A percentile compares a stretch with the other conserved stretches of the same genome.
Conservation (phyloP, 2,329 filamentous ascomycete species). For the Thelonectria discophora region DNA sequence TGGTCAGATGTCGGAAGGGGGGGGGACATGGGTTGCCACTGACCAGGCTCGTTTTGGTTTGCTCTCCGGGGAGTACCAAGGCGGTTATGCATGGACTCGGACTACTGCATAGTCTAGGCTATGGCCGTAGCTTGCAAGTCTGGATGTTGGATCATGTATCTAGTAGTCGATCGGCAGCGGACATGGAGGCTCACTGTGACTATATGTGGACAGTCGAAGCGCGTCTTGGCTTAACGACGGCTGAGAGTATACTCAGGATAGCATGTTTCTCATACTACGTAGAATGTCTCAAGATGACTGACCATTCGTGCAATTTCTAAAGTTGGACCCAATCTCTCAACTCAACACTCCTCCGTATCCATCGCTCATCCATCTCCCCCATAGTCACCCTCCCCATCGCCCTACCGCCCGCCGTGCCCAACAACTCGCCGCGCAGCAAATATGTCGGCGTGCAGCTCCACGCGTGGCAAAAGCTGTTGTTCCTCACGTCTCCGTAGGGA, state of each 20-base stretch:
- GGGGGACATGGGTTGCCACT: conserved; percentile 6
- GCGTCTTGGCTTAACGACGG: not conserved
- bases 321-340: not conserved
- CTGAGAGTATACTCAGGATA: not conserved
- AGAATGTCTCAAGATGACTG: not conserved
- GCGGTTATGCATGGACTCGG: not conserved
- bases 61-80: not conserved
- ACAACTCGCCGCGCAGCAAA: conserved; percentile 18
- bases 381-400: conserved; percentile 23
- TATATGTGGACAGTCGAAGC: not conserved
- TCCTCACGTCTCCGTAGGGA: conserved; percentile 30
- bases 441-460: conserved; percentile 33
- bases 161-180: not conserved
- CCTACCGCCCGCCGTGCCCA: conserved; percentile 10
- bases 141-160: not conserved
- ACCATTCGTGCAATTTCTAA: not conserved
- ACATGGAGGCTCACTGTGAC: not conserved
- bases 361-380: conserved; percentile 23
- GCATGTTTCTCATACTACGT: not conserved
- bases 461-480: conserved; percentile 32
- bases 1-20: conserved; percentile 4
- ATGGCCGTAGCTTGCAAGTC: not conserved
- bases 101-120: not conserved
- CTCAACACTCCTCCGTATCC: conserved; percentile 18
- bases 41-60: not conserved